phyloP scores from a whole-genome alignment of 1,284 basidiomycete genomes.

The Erythrobasidium hasegawianum region DNA sequence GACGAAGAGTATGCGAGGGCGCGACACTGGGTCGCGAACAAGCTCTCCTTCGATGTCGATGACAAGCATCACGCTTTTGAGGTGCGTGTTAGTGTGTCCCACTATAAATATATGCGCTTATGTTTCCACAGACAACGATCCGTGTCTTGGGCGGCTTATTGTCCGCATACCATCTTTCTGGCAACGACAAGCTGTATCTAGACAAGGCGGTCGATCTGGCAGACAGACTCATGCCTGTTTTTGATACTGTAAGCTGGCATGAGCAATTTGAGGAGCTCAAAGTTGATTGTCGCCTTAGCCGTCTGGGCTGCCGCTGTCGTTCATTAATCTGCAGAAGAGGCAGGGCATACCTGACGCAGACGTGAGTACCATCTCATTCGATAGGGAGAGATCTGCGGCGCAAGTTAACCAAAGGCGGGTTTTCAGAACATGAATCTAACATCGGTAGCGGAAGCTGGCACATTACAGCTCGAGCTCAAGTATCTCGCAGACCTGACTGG shows the following conservation, averaged over 20 bases:
- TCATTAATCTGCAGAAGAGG: slow-evolving; percentile 67
- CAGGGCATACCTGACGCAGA: slow-evolving; percentile 64
- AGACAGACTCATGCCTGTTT: slow-evolving; percentile 77
- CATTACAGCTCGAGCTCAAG: slow-evolving; percentile 81
- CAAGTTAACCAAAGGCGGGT: too few species aligned
- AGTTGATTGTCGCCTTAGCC: slow-evolving; percentile 46
- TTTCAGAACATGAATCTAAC: background rate
- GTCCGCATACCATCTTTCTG: slow-evolving; percentile 68
- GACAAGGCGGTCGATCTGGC: slow-evolving; percentile 73
- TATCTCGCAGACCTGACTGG: slow-evolving; percentile 79
- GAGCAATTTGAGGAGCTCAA: background rate
- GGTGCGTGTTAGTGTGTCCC: slow-evolving; percentile 53
- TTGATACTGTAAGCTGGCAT: slow-evolving; percentile 57
- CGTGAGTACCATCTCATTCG: background rate
- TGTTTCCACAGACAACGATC: slow-evolving; percentile 54
- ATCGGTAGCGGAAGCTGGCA: slow-evolving; percentile 46
- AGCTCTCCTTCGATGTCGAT: slow-evolving; percentile 72
- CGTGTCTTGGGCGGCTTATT: slow-evolving; percentile 77
- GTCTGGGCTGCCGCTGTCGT: slow-evolving; percentile 73
- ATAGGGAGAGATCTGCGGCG: too few species aligned
- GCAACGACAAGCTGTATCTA: slow-evolving; percentile 63
- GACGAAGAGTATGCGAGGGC: slow-evolving; percentile 73
- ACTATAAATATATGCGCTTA: background rate
- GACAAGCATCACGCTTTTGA: slow-evolving; percentile 87
- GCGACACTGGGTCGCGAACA: slow-evolving; percentile 67